Conservation (phyloP, 192 early-diverging fungal species). For the Rhizophagus sp. region DNA sequence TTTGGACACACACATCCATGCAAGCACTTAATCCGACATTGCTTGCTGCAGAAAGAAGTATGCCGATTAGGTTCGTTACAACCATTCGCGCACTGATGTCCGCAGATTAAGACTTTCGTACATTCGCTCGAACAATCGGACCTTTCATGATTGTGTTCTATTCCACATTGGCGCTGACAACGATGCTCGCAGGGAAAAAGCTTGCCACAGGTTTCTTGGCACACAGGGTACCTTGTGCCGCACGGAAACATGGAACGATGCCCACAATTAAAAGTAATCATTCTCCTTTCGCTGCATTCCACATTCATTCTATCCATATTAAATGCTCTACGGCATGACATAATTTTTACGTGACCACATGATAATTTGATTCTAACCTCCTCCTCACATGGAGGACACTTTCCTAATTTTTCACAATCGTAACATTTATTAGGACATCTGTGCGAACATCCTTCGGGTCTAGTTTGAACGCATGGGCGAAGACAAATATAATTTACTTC, state of each 20-base stretch:
- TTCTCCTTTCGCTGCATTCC: not conserved
- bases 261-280: not conserved
- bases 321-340: not conserved
- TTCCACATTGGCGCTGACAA: not conserved
- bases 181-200: not conserved
- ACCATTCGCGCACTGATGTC: not conserved
- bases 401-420: not conserved
- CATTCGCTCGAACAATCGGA: not conserved
- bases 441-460: not conserved
- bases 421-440: not conserved
- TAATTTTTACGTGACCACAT: not conserved
- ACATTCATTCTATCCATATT: not conserved
- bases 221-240: not conserved
- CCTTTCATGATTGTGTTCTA: not conserved
- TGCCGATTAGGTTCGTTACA: not conserved
- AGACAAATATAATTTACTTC: not conserved
- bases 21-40: not conserved
- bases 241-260: not conserved
- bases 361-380: not conserved
- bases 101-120: not conserved
- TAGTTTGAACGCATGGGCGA: not conserved
- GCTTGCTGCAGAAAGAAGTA: not conserved
- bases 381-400: not conserved
- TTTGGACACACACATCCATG: not conserved
- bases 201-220: not conserved